phyloP scores from a whole-genome alignment of 2,329 filamentous ascomycete species.

The Calonectria crousiana region DNA sequence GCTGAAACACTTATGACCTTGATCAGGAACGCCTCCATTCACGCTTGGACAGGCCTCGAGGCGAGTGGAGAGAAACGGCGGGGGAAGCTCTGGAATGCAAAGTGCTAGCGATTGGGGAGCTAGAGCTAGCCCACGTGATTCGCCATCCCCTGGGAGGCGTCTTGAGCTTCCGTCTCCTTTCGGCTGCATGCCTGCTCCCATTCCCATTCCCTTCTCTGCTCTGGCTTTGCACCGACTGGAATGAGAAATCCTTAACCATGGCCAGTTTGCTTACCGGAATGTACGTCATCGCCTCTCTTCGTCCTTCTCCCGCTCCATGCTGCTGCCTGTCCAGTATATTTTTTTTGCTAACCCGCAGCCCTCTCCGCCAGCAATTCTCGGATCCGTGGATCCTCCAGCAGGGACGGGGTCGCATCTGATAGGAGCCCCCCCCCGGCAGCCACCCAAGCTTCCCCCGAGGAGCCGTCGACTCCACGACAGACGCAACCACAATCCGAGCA shows the following conservation, averaged over 20 bases:
- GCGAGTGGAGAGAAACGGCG: neutral
- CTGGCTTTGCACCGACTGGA: neutral
- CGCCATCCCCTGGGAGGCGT: neutral
- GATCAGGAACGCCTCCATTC: neutral
- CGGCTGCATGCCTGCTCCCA: conserved; percentile 2
- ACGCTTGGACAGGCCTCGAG: neutral
- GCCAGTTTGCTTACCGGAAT: neutral
- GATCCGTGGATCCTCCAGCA: conserved; percentile 10
- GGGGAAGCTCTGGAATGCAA: neutral
- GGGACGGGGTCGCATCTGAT: conserved; percentile 6
- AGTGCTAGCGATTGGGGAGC: neutral
- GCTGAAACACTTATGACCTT: neutral
- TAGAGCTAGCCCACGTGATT: conserved; percentile 5
- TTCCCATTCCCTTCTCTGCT: neutral
- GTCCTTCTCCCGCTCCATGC: neutral
- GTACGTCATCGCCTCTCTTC: neutral
- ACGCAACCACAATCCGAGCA: conserved; percentile 8
- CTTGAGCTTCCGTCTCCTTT: neutral
- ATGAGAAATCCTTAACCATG: neutral
- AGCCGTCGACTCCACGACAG: conserved; percentile 1
- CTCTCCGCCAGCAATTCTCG: conserved; percentile 3
- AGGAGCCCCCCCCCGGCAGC: neutral
- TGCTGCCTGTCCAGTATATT: neutral
- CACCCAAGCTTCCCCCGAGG: conserved; percentile 3
- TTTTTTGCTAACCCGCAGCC: neutral